A percentile compares a stretch with the other conserved stretches of the same genome.
Evolutionary conservation across 1,284 basidiomycete genomes (phyloP).

Genomic region (Cutaneotrichosporon sp.): DNA sequence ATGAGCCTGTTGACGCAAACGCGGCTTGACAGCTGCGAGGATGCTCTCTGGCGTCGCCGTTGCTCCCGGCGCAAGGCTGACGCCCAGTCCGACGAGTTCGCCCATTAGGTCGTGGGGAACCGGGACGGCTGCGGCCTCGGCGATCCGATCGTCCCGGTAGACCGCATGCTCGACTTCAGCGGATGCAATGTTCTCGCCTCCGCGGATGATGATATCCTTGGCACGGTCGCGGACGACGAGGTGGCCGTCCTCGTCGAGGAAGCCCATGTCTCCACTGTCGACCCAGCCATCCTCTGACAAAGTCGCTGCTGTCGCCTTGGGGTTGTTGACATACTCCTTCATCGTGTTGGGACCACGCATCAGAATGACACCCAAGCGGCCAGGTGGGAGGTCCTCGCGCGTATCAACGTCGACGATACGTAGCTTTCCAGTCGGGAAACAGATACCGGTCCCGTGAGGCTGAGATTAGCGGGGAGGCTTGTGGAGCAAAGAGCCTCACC

Average conservation of each 20-base stretch:
- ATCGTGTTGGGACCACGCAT: slow-evolving; percentile 38
- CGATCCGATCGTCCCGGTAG: slow-evolving; percentile 28
- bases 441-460: not conserved
- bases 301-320: slow-evolving; percentile 29
- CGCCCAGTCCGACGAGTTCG: slow-evolving; percentile 37
- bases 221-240: slow-evolving; percentile 37
- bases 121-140: slow-evolving; percentile 37
- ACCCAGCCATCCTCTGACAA: slow-evolving; percentile 41
- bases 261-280: slow-evolving; percentile 40
- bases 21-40: slow-evolving; percentile 1
- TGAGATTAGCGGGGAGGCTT: slow-evolving; percentile 23
- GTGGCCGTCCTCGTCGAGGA: slow-evolving; percentile 35
- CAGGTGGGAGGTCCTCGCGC: slow-evolving; percentile 19
- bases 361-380: slow-evolving; percentile 30
- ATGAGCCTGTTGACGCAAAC: slow-evolving; percentile 12
- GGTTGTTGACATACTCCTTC: slow-evolving; percentile 39
- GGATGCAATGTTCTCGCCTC: slow-evolving; percentile 44
- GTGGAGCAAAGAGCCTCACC: slow-evolving; percentile 11
- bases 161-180: slow-evolving; percentile 42
- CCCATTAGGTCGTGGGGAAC: slow-evolving; percentile 35
- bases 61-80: slow-evolving; percentile 24
- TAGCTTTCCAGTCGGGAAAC: slow-evolving; percentile 10
- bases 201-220: slow-evolving; percentile 44
- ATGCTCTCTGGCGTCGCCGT: slow-evolving; percentile 8
- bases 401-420: slow-evolving; percentile 33